Base-by-base conservation (phyloP, 495 filamentous ascomycete species). In the Aspergillus coremiiformis region DNA sequence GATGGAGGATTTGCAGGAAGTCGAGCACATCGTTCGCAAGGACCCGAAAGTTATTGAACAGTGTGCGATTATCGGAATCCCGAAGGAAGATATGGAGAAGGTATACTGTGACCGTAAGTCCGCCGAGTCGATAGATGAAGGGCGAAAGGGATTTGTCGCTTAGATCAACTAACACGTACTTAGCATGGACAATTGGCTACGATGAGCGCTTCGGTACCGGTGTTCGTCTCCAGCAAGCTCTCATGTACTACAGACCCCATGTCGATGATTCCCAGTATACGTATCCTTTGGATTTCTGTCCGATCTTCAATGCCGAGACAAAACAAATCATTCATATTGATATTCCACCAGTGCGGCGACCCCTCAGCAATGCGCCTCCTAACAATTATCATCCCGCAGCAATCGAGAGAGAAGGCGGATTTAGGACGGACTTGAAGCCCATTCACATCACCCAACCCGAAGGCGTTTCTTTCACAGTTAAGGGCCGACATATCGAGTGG, bases 371-470 rank as follows among this genome's bases (percentile, higher is more conserved):
- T 59, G 80, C 81, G 0, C 66, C 79, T 3, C 77, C 88, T 0
- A 85, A 84, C 70, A 94, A 95, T 65, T 96, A 96, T 61, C 83
- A 89, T 57, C 81, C 83, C 0, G 82, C 78, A 0, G 78, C 84
- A 1, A 81, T 96, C 39, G 83, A 91, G 63, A 74, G 76, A 22
- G 77, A 83, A 52, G 86, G 86, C 17, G 91, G 91, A 0, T 94
- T 82, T 69, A 79, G 92, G 19, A 84, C 73, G 8, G 83, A 90
- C 54, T 63, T 94, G 49, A 96, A 95, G 73, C 89, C 92, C n/a
- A 87, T 96, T 66, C 84, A 94, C 70, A 92, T 96, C 63, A 92
- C 88, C 1, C 92, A 97, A 71, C 92, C 92, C 0, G 89, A 95
- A 53, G 92, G 92, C 11, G 91, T 96, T 1, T 93, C 88, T 0